phyloP scores from a whole-genome alignment of 345 rosid species.

The Cardamine resedifolia region DNA sequence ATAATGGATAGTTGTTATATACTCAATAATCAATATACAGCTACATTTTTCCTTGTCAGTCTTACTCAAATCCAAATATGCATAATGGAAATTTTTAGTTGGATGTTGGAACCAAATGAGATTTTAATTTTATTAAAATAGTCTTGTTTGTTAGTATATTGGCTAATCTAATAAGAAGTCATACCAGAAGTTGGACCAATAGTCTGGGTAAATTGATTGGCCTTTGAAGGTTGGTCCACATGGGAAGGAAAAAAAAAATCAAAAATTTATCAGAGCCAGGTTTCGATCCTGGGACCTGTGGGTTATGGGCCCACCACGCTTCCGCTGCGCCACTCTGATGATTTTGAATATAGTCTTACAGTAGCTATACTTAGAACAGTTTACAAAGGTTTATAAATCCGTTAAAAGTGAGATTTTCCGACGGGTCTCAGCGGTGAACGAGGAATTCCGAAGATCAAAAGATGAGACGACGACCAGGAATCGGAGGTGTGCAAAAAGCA shows the following conservation, averaged over 20 bases:
- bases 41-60: background rate
- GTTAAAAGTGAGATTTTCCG: background rate
- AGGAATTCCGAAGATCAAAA: background rate
- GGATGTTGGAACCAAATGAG: background rate
- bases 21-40: background rate
- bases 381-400: background rate
- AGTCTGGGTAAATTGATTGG: background rate
- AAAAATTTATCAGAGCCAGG: conserved; percentile 47
- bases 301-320: conserved; percentile 90
- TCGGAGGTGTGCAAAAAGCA: conserved; percentile 77
- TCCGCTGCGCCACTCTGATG: conserved; percentile 91
- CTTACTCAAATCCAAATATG: background rate
- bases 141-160: background rate
- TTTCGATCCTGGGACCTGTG: conserved; percentile 89
- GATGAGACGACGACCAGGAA: conserved; percentile 83
- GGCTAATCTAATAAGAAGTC: background rate
- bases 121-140: background rate
- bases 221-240: background rate
- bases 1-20: background rate
- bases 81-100: background rate
- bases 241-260: no score
- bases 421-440: background rate
- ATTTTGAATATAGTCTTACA: fast-evolving
- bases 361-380: fast-evolving
- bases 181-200: no score